Percentiles rank a stretch among this genome's conserved stretches.
phyloP scores from a whole-genome alignment of 331 rosid genomes.

The Dryas integrifolia region DNA sequence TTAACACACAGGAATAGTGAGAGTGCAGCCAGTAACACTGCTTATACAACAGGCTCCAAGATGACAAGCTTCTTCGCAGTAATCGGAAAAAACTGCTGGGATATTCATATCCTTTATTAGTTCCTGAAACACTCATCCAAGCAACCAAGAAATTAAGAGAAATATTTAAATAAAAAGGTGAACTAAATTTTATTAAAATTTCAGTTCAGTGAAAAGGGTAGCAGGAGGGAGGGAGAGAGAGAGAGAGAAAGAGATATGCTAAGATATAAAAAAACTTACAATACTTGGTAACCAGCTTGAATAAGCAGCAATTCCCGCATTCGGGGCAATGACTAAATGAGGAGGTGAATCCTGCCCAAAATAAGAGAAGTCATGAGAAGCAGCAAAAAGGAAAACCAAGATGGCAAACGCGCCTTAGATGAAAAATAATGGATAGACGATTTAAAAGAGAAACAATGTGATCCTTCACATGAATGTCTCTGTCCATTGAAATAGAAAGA shows the following conservation, averaged over 20 bases:
- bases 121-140: constrained; percentile 45
- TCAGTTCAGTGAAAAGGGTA: too few species aligned
- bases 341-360: constrained; percentile 58
- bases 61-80: constrained; percentile 96
- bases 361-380: constrained; percentile 4
- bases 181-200: neutral
- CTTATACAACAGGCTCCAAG: constrained; percentile 72
- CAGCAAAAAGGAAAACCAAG: neutral
- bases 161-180: neutral
- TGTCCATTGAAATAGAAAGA: constrained; percentile 8
- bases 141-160: constrained; percentile 12
- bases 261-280: constrained; percentile 40
- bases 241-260: neutral
- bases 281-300: constrained; percentile 84
- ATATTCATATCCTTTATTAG: constrained; percentile 49
- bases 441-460: constrained; percentile 4
- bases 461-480: neutral
- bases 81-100: constrained; percentile 77
- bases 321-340: constrained; percentile 73
- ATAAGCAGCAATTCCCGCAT: constrained; percentile 86
- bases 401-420: neutral
- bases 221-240: neutral
- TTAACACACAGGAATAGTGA: constrained; percentile 54
- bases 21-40: constrained; percentile 48
- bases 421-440: neutral